phyloP scores from a whole-genome alignment of 2,329 filamentous ascomycete species.

The Madurella fahalii region DNA sequence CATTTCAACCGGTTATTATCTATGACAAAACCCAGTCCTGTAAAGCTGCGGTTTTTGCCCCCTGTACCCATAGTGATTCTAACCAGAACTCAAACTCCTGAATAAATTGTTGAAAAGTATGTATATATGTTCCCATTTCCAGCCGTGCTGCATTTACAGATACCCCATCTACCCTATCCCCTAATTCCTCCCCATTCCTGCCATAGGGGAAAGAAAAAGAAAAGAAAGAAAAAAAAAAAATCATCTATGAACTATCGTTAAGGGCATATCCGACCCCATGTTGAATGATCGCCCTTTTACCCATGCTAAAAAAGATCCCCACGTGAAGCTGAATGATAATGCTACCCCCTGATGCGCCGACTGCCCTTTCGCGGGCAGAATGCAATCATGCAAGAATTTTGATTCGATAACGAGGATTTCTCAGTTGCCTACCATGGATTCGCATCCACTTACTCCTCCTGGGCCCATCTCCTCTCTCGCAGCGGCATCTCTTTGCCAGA shows the following conservation, averaged over 20 bases:
- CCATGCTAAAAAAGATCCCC: constrained; percentile 6
- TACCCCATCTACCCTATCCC: neutral
- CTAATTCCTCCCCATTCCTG: constrained; percentile 14
- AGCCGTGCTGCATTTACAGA: no score
- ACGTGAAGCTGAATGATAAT: neutral
- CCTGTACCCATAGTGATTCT: no score
- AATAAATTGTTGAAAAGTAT: constrained; percentile 16
- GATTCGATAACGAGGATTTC: neutral
- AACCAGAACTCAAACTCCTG: no score
- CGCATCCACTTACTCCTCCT: constrained; percentile 34
- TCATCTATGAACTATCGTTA: constrained; percentile 2
- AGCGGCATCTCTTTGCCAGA: constrained; percentile 60
- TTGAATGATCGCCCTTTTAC: constrained; percentile 25
- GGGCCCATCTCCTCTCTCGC: constrained; percentile 76
- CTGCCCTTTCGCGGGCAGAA: neutral
- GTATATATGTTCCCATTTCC: constrained; percentile 4
- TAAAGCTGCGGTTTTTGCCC: no score
- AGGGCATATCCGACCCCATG: constrained; percentile 22
- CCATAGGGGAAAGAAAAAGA: no score
- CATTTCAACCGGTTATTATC: neutral
- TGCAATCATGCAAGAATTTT: neutral
- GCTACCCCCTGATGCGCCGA: neutral
- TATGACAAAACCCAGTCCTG: no score
- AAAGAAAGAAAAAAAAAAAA: constrained; percentile 4
- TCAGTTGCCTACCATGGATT: neutral